Evolutionary conservation across 257 asterid species (phyloP), one percentile per base, ranked within the genome.

Genomic region (Solanum pennellii): DNA sequence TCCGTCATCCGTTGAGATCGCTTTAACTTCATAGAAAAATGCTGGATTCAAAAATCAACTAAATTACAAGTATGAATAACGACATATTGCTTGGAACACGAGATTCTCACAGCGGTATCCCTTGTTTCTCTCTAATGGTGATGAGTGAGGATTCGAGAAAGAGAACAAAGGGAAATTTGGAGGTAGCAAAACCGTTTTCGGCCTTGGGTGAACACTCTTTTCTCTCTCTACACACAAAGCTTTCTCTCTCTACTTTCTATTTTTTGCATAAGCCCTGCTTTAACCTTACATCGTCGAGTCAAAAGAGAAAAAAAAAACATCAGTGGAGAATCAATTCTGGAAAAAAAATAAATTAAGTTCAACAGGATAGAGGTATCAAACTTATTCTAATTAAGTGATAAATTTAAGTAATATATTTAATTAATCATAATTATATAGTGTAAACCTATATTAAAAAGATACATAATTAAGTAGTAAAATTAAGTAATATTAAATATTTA

Each of bases 21-120:
- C 39, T 92, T 89, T 65, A 90, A 93, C 94, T 90, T 90, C 92
- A 91, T 69, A 69, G 75, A 69, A 69, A 68, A 69, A 93, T 92
- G 98, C 88, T 88, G 92, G 98, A 94, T 92, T 96, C 93, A 31
- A 91, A 96, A 96, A 94, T 94, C 94, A 92, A 83, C 91, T 93
- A 91, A 91, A 92, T 23, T 74, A 86, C 85, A 82, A 88, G 87
- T 59, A 49, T 79, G 23, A 89, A 74, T 5, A 88, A 82, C 23
- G 77, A 86, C 71, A 69, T 82, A 47, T 85, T 80, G 65, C 80
- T n/a, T 68, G 18, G 33, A 76, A 76, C 83, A 76, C 83, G 60
- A 76, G 60, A 44, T n/a, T 66, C 44, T 20, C 86, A 37, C 73
- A 83, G 45, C 39, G 74, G 37, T 68, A 29, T 45, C 49, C 75